Conservation (phyloP, 306 rosid species). For the Astragalus glycyphyllos region DNA sequence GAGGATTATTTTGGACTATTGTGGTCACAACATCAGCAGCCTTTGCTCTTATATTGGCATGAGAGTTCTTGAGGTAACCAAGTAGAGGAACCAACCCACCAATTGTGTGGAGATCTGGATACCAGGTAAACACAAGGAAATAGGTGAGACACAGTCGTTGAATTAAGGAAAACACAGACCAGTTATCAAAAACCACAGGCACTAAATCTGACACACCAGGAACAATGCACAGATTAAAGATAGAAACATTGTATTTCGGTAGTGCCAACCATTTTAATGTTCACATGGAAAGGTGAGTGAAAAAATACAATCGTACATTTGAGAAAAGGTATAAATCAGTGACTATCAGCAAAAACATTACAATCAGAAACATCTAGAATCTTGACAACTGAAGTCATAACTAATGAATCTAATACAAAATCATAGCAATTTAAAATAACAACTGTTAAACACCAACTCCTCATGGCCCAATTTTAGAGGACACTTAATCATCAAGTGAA, state of each 20-base stretch:
- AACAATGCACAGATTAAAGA: background rate
- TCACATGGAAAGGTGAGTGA: background rate
- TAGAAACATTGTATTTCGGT: background rate
- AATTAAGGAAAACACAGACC: background rate
- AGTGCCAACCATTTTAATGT: background rate
- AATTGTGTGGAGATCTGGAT: constrained; percentile 77
- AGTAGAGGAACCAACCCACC: constrained; percentile 93
- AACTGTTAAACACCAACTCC: constrained; percentile 15
- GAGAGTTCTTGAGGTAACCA: constrained; percentile 76
- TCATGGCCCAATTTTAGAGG: background rate
- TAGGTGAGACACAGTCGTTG: constrained; percentile 31
- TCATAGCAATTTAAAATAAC: background rate
- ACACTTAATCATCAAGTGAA: background rate
- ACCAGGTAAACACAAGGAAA: constrained; percentile 34
- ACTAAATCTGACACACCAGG: background rate
- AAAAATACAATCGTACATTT: background rate
- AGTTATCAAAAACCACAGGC: background rate
- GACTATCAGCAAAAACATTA: background rate
- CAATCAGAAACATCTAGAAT: background rate
- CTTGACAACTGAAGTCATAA: background rate
- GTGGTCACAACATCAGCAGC: constrained; percentile 95
- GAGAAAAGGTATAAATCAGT: background rate
- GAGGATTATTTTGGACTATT: constrained; percentile 90
- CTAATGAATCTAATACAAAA: background rate
- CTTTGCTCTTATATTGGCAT: constrained; percentile 90